Conservation (phyloP, 495 filamentous ascomycete genomes). For the Apodospora peruviana region DNA sequence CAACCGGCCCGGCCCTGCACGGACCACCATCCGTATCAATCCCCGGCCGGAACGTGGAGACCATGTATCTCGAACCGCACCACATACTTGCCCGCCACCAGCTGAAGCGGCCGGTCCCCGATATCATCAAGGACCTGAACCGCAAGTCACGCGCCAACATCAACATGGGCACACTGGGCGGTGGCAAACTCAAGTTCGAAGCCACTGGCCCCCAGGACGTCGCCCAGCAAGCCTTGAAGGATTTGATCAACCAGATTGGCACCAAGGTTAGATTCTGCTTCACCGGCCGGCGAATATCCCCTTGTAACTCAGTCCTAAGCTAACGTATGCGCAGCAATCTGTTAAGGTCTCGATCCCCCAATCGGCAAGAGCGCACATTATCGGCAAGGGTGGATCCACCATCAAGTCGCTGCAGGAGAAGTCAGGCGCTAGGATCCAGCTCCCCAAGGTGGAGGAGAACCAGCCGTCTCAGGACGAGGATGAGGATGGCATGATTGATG, state of each 20-base stretch:
- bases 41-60: slow-evolving; percentile 73
- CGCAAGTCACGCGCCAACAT: slow-evolving; percentile 80
- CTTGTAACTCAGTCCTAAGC: background rate
- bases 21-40: slow-evolving; percentile 59
- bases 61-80: slow-evolving; percentile 61
- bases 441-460: slow-evolving; percentile 71
- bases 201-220: slow-evolving; percentile 73
- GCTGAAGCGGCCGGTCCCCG: slow-evolving; percentile 73
- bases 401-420: slow-evolving; percentile 82
- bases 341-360: slow-evolving; percentile 73
- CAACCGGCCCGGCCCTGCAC: slow-evolving; percentile 38
- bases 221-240: slow-evolving; percentile 75
- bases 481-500: slow-evolving; percentile 74
- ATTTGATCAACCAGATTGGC: slow-evolving; percentile 77
- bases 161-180: slow-evolving; percentile 61
- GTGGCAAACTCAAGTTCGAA: slow-evolving; percentile 68
- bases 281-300: background rate
- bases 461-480: slow-evolving; percentile 64
- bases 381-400: slow-evolving; percentile 83
- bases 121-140: slow-evolving; percentile 83
- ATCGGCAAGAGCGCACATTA: slow-evolving; percentile 77
- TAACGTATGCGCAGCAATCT: slow-evolving; percentile 49
- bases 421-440: slow-evolving; percentile 79
- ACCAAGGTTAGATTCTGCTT: slow-evolving; percentile 58
- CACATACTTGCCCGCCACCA: slow-evolving; percentile 68